Evolutionary conservation across 306 rosid species (phyloP), one percentile per base, ranked within the genome.

Genomic region (Dalbergia cultrata): DNA sequence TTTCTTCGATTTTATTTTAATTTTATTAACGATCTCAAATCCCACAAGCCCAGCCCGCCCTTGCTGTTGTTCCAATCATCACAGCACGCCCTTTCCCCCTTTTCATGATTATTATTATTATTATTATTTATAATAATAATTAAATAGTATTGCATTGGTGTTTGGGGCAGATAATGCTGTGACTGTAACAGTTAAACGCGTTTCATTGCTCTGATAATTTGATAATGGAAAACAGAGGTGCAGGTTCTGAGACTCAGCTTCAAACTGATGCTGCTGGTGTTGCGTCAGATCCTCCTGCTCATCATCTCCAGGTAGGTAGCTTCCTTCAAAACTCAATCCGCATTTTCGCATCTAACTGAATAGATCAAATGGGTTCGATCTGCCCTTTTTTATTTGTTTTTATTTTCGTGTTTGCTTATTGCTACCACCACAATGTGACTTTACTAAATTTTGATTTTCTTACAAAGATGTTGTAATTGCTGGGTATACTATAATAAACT

Each of bases 201-300:
- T 73, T 79, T 49, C 80, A 34, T 50, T 18, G 41, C 22, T 79
- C 43, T 66, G 19, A 60, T 62, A 33, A 67, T 84, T 66, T 80
- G 5, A 4, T 44, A 57, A 90, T 88, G 94, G 92, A 87, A 61
- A 83, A 35, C 71, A 81, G 82, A 70, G 88, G 44, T 64, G 57
- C 60, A 12, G 67, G 13, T 31, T 75, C 45, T 60, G 80, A 84
- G 49, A 10, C 6, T 63, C 21, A 63, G 72, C 85, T 85, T 74
- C 85, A 50, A 74, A 78, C 19, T 63, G 71, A 57, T 16, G 84
- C 49, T 72, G 43, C 65, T 19, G 85, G 77, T 70, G 81, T 74
- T 41, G 64, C 71, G 26, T 70, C 80, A 9, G 85, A 60, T 64
- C 77, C 85, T 60, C 9, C 0, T 16, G 9, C 0, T 53, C 59